phyloP scores from a whole-genome alignment of 495 filamentous ascomycete species.

The Penicillium taxi region DNA sequence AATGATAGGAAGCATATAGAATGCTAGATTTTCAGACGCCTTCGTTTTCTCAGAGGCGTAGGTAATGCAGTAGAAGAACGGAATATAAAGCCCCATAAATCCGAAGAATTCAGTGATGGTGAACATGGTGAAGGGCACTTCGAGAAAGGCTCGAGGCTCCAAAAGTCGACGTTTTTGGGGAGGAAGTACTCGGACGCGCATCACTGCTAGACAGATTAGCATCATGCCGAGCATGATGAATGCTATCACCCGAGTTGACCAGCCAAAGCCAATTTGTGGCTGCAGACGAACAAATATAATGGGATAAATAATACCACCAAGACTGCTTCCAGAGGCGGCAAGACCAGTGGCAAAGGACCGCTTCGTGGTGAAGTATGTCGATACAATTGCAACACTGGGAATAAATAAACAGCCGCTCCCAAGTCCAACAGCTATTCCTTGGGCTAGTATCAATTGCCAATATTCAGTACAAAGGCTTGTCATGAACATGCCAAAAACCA shows the following conservation, averaged over 20 bases:
- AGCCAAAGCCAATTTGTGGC: conserved; percentile 12
- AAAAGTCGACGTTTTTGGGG: conserved; percentile 8
- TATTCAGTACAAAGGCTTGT: conserved; percentile 41
- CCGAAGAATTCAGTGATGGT: conserved; percentile 30
- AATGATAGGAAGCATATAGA: conserved; percentile 19
- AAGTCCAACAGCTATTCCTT: conserved; percentile 43
- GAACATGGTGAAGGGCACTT: conserved; percentile 23
- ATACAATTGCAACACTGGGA: conserved; percentile 38
- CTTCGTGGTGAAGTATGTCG: conserved; percentile 45
- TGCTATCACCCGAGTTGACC: conserved; percentile 14
- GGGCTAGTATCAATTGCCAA: conserved; percentile 50
- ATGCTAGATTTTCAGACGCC: conserved; percentile 38
- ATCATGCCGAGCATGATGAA: conserved; percentile 17
- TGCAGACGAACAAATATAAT: conserved; percentile 7
- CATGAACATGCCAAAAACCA: conserved; percentile 35
- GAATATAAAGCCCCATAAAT: conserved; percentile 47
- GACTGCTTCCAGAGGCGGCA: too few species aligned
- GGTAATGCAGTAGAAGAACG: conserved; percentile 48
- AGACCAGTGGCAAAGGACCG: conserved; percentile 54
- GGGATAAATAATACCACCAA: conserved; percentile 35
- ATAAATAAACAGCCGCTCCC: conserved; percentile 37
- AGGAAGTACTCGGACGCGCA: conserved; percentile 12
- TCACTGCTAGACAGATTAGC: conserved; percentile 21
- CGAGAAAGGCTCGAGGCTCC: not conserved
- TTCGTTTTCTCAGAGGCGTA: conserved; percentile 46